Base-by-base conservation (phyloP, 2,329 filamentous ascomycete genomes). In the Xylariaceae sp. region DNA sequence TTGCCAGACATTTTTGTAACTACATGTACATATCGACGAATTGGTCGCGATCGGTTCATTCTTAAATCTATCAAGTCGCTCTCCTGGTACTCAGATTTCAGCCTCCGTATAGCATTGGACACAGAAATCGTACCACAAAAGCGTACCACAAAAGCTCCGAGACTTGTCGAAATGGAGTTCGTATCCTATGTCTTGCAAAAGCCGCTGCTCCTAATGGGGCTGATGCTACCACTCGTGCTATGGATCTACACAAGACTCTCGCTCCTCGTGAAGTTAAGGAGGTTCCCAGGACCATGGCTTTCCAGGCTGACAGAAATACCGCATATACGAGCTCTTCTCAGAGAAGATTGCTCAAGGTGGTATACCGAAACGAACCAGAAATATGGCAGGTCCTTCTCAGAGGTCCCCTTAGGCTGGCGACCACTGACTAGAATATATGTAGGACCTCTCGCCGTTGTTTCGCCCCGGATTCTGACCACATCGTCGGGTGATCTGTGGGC, bases 331-430 rank as follows among this genome's bases (percentile, higher is more conserved):
- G 65, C 62, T 1, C 54, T 67, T 31, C 39, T 65, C 2, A 44
- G 45, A 9, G 42, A 54, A 10, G 51, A 54, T 1, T 57, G 48
- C 17, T 63, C 67, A 17, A 54, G 60, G 33, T 68, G 58, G 58
- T 68, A 68, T 36, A 54, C 54, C 3, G 53, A 60, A 12, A 45
- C 62, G 33, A 65, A 55, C 17, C 53, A 60, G 18, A 63, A 61
- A 53, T 61, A 71, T 55, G 64, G 55, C 66, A 61, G 2, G 53
- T 48, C 2, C 33, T 18, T 18, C 5, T 11, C 18, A 6, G 2
- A 16, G n/a, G 17, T 34, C 12, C 3, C 12, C 19, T 5, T 31
- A 22, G 10, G n/a, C 28, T 5, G 18, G 36, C n/a, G 36, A 22
- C 14, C 17, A 3, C 10, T 47, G n/a, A 4, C 22, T 16, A 41